Evolutionary conservation across 257 asterid genomes (phyloP).

Genomic region (Nicotiana obtusifolia): DNA sequence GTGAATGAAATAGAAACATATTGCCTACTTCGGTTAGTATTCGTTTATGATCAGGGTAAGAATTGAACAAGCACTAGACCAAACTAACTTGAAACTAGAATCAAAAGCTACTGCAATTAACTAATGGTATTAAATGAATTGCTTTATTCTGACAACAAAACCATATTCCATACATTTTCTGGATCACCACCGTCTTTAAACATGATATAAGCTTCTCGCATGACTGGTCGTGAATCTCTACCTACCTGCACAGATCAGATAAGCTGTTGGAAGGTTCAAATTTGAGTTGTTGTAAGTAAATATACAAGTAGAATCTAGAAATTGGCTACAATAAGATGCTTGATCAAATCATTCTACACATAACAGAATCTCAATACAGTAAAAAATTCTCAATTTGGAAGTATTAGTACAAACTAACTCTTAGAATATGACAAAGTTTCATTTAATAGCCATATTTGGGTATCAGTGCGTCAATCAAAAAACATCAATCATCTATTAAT

Average conservation of each 20-base stretch:
- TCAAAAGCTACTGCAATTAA: background rate
- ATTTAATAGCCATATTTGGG: background rate
- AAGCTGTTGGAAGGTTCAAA: slow-evolving; percentile 10
- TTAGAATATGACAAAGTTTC: background rate
- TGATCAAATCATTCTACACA: background rate
- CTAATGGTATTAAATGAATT: background rate
- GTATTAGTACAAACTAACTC: background rate
- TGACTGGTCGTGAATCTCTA: slow-evolving; percentile 69
- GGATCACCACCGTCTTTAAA: slow-evolving; percentile 88
- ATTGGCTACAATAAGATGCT: background rate
- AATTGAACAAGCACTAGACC: background rate
- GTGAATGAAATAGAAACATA: background rate
- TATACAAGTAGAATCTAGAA: background rate
- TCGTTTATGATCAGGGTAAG: background rate
- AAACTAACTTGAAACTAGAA: background rate
- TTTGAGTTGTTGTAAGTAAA: background rate
- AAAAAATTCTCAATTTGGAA: background rate
- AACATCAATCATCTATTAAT: background rate
- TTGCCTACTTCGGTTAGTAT: background rate
- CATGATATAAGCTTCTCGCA: slow-evolving; percentile 67
- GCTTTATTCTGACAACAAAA: background rate
- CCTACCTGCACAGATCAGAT: slow-evolving; percentile 52
- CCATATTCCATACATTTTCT: slow-evolving; percentile 51
- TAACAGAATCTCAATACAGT: background rate
- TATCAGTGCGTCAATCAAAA: no score